Evolutionary conservation across 2,329 filamentous ascomycete genomes (phyloP), one percentile per base, ranked within the genome.

Genomic region (Stachybotrys chartarum): DNA sequence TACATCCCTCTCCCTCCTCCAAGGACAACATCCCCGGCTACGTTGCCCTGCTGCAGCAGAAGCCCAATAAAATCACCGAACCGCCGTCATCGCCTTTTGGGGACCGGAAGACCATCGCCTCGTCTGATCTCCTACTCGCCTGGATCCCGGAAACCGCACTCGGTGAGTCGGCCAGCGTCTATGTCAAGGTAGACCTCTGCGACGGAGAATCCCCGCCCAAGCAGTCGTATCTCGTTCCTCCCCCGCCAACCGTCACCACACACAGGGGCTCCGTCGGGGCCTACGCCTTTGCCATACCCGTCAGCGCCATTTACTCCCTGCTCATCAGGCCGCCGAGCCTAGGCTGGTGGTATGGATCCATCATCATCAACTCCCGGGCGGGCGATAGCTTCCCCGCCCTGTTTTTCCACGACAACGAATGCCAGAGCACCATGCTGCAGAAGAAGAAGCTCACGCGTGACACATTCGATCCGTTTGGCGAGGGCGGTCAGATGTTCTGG

Each of bases 331-430:
- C 93, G 4, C 95, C 94, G 6, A 97, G 91, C 68, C 74, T 96
- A 7, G 95, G 94, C 16, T 99, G 94, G 95, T 99, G 94, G 94
- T 97, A 95, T 69, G 94, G 94, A 39, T 96, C 91, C 59, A 74
- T 99, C 31, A 87, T 99, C 56, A 90, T 99, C 75, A 99, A 99
- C 69, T 91, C 90, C 1, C 80, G 89, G 12, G 85, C 88, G 1
- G 95, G 95, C 4, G 92, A 97, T 68, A 94, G 90, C 68, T 96
- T 97, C 62, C 94, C 94, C 0, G 91, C 94, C 0, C 76, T 99
- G 1, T 99, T 99, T 75, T 99, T 99, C 74, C 94, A 99, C 69
- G 94, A 99, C 66, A 91, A 86, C 59, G 94, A 99, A 75, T 99
- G 94, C 66, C 89, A 96, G 72, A 95, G 89, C 54, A 99, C 94